phyloP scores from a whole-genome alignment of 1,139 yeast species.

The Hyphopichia khmerensis region DNA sequence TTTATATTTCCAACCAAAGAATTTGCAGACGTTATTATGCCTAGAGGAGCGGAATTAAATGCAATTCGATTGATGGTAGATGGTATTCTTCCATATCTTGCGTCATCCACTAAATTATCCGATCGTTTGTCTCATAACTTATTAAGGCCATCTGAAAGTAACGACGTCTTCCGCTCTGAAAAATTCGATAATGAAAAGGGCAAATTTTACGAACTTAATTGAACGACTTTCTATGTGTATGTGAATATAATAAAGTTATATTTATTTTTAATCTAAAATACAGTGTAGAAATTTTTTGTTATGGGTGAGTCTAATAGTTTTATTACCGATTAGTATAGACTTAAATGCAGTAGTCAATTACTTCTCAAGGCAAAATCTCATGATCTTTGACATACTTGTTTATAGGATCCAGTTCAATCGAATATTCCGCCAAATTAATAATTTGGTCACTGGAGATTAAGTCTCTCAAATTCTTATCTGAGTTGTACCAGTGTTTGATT shows the following conservation, averaged over 20 bases:
- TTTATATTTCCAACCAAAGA: constrained; percentile 76
- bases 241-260: neutral
- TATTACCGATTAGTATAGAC: too few species aligned
- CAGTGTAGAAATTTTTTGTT: constrained; percentile 1
- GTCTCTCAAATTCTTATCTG: constrained; percentile 62
- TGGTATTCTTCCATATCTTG: constrained; percentile 51
- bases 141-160: constrained; percentile 21
- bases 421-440: constrained; percentile 34
- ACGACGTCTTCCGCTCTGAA: constrained; percentile 35
- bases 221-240: constrained; percentile 2
- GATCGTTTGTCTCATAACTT: constrained; percentile 14
- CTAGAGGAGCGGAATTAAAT: constrained; percentile 64
- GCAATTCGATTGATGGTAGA: constrained; percentile 74
- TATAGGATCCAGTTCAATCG: constrained; percentile 48
- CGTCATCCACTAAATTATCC: constrained; percentile 24
- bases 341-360: too few species aligned
- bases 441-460: constrained; percentile 42
- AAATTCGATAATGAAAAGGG: constrained; percentile 48
- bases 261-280: constrained; percentile 5
- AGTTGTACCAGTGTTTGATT: constrained; percentile 63
- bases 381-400: constrained; percentile 30
- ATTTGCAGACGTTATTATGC: constrained; percentile 78
- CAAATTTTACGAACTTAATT: constrained; percentile 49
- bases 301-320: too few species aligned
- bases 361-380: constrained; percentile 8